phyloP scores from a whole-genome alignment of 495 filamentous ascomycete genomes.

The Clavariopsis aquatica region DNA sequence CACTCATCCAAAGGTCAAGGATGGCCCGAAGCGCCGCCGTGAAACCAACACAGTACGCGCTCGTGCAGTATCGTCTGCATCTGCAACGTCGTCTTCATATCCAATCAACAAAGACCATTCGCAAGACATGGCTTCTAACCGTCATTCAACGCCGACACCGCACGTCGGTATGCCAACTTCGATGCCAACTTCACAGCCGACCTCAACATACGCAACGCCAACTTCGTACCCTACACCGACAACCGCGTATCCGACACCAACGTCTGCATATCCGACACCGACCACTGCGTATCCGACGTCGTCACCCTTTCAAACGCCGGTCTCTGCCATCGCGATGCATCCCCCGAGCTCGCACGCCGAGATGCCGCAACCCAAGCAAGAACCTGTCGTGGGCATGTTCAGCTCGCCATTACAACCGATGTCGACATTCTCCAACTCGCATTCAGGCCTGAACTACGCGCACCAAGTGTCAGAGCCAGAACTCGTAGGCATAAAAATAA shows the following conservation, averaged over 20 bases:
- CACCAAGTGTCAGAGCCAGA: slow-evolving; percentile 28
- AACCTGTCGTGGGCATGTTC: slow-evolving; percentile 34
- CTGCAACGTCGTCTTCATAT: slow-evolving; percentile 32
- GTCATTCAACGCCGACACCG: slow-evolving; percentile 12
- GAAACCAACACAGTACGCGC: slow-evolving; percentile 55
- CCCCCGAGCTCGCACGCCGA: slow-evolving; percentile 7
- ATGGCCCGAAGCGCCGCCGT: slow-evolving; percentile 68
- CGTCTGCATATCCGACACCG: slow-evolving; percentile 13
- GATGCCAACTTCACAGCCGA: slow-evolving; percentile 4
- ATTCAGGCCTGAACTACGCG: slow-evolving; percentile 4
- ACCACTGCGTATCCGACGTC: background rate
- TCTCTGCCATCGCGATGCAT: background rate
- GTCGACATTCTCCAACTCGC: slow-evolving; percentile 15
- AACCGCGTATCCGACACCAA: slow-evolving; percentile 11
- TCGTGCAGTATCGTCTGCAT: slow-evolving; percentile 39
- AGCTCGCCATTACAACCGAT: slow-evolving; percentile 28
- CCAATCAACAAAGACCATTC: slow-evolving; percentile 27
- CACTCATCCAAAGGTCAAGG: slow-evolving; percentile 72
- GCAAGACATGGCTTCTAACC: slow-evolving; percentile 6
- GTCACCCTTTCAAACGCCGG: slow-evolving; percentile 15
- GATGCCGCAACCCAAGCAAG: slow-evolving; percentile 20
- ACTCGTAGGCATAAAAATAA: slow-evolving; percentile 31
- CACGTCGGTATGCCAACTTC: slow-evolving; percentile 10
- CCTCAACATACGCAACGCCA: background rate
- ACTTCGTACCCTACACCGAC: slow-evolving; percentile 10